phyloP scores from a whole-genome alignment of 148 eudicot genomes.

The Arbutus unedo region DNA sequence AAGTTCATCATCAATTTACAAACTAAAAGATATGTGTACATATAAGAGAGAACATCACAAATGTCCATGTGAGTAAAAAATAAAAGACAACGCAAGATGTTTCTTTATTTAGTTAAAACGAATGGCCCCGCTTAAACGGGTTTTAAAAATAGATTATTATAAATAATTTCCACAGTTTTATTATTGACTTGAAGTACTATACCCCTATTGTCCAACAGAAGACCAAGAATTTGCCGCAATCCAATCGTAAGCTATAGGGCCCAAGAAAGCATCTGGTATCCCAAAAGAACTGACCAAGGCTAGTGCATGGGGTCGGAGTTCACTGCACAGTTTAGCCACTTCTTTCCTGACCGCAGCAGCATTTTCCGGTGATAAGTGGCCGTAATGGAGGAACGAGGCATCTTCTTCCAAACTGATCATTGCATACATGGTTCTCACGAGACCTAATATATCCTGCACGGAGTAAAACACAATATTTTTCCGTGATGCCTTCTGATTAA shows the following conservation, averaged over 20 bases:
- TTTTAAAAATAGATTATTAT: background rate
- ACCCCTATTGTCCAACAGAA: constrained; percentile 26
- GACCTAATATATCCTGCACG: constrained; percentile 63
- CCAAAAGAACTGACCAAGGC: constrained; percentile 68
- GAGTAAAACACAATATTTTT: background rate
- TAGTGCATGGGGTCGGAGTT: constrained; percentile 83
- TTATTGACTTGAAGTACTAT: background rate
- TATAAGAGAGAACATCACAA: background rate
- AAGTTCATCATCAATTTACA: background rate
- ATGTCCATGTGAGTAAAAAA: background rate
- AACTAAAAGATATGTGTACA: background rate
- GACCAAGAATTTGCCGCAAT: constrained; percentile 67
- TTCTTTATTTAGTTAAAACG: background rate
- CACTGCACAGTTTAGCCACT: constrained; percentile 71
- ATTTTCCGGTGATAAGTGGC: constrained; percentile 57
- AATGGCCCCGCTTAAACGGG: background rate
- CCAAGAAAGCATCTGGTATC: constrained; percentile 64
- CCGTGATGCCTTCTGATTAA: background rate
- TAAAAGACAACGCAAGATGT: background rate
- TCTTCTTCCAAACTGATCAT: constrained; percentile 79
- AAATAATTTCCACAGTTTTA: background rate
- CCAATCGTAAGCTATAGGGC: constrained; percentile 81
- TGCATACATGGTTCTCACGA: constrained; percentile 68
- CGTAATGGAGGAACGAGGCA: constrained; percentile 81
- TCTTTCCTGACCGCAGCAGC: constrained; percentile 75